Evolutionary conservation across 1,284 basidiomycete genomes (phyloP), one percentile per base, ranked within the genome.

Genomic region (Ustilago shanxiensis): DNA sequence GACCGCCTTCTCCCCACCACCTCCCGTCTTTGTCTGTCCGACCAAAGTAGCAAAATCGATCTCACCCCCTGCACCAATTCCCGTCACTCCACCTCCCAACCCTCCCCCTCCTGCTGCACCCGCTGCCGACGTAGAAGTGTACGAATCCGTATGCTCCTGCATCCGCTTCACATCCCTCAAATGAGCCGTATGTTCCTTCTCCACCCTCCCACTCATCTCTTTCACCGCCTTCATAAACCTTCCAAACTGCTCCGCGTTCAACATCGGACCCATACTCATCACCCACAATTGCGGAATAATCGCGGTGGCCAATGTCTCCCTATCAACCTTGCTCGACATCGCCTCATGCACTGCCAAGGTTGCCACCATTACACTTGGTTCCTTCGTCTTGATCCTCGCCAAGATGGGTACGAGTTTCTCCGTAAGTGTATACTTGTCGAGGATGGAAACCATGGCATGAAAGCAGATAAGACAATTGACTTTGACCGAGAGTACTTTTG

Each of bases 401-500:
- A 99, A 88, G 16, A 98, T 87, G 0, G 96, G 96, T 2, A 98
- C 95, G 16, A 99, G 89, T 86, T 97, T 98, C 80, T 97, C 95
- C 0, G 95, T 98, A 60, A 99, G 86, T 74, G 93, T 97, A 53
- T 82, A 68, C 72, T 77, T 77, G 87, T 99, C 96, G 44, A 99
- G 89, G 2, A 93, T 95, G 81, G 93, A 92, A 22, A 99, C 93
- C 93, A 99, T 95, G 1, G 91, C 88, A 41, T 94, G 88, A 87
- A 99, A 98, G 63, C 95, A 95, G 37, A 90, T 89, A 52, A 98
- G 88, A 1, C 96, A 49, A 92, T 93, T 31, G 95, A 93, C 81
- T 88, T 97, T 97, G 82, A 96, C 92, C 1, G 91, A 79, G 2
- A 86, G 75, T 24, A 83, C 81, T 41, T 84, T 85, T 29, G 84